Base-by-base conservation (phyloP, 129 eudicot species). In the Lactuca saligna region DNA sequence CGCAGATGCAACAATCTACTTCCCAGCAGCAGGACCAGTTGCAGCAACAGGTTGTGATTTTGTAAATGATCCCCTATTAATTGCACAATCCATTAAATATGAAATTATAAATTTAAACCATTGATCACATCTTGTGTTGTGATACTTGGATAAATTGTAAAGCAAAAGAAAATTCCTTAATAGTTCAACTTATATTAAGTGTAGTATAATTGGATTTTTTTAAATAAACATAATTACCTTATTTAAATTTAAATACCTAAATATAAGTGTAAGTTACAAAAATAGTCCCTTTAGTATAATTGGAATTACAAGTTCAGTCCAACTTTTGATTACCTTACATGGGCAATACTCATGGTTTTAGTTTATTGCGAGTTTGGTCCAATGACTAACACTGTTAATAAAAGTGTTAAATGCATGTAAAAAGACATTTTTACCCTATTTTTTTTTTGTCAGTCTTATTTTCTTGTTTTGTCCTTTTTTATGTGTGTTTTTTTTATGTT, bases 1-100 rank as follows among this genome's bases (percentile, higher is more conserved):
- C 79, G 68, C 96, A 84, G 62, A 82, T 82, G 83, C 93, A 79
- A 62, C 96, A 86, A 48, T 78, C 90, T 33, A 78, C 90, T 54
- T 89, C 96, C 66, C 90, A 80, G 73, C 94, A 82, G 63, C 94
- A 89, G 80, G 94, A 89, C 55, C 90, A 86, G 83, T 77, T 86
- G 76, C 90, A 82, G 78, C 96, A 84, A 57, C 94, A 84, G 94
- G 94, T 86, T 51, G 39, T 56, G 41, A 49, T 50, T 55, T 50
- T 55, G 13, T 68, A 55, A 54, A 68, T 29, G 13, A 68, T 3
- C 20, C 29, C 20, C 29, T 54, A 54, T 55, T 42, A 20, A 69
- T 69, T 69, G 56, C 51, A 54, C 54, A 56, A 17, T 56, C 14
- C 17, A 17, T 38, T 68, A 9, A 38, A 37, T 38, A 54, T 13